Evolutionary conservation across 768 basidiomycete genomes (phyloP).

Genomic region (Megacollybia marginata): DNA sequence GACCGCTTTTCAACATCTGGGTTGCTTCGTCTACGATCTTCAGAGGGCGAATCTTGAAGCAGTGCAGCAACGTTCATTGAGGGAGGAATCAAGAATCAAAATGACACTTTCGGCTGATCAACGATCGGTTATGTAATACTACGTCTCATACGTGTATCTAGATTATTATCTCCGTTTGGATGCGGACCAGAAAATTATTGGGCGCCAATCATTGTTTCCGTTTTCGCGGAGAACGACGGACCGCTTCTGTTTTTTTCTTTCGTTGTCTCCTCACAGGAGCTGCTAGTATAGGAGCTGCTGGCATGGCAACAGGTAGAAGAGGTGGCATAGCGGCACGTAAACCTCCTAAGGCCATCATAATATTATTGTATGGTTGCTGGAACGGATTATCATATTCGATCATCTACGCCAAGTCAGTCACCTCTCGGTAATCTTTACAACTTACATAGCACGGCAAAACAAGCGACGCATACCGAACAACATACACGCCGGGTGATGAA

Average conservation of each 20-base stretch:
- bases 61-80: no score
- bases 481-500: background rate
- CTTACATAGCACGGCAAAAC: slow-evolving; percentile 8
- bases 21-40: no score
- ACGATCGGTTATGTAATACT: no score
- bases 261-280: background rate
- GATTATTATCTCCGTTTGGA: no score
- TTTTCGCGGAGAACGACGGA: background rate
- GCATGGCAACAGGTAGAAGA: background rate
- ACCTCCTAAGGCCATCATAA: background rate
- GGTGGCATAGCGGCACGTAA: background rate
- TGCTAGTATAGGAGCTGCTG: background rate
- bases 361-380: background rate
- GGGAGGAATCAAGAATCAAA: no score
- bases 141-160: no score
- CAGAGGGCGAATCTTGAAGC: no score
- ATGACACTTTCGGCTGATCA: no score
- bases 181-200: no score
- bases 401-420: slow-evolving; percentile 1
- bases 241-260: background rate
- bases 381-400: slow-evolving; percentile 1
- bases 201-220: background rate
- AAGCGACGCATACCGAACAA: slow-evolving; percentile 6
- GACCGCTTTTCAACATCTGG: no score
- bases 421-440: background rate